Base-by-base conservation (phyloP, 2,329 filamentous ascomycete species). In the Fusarium drepaniforme region DNA sequence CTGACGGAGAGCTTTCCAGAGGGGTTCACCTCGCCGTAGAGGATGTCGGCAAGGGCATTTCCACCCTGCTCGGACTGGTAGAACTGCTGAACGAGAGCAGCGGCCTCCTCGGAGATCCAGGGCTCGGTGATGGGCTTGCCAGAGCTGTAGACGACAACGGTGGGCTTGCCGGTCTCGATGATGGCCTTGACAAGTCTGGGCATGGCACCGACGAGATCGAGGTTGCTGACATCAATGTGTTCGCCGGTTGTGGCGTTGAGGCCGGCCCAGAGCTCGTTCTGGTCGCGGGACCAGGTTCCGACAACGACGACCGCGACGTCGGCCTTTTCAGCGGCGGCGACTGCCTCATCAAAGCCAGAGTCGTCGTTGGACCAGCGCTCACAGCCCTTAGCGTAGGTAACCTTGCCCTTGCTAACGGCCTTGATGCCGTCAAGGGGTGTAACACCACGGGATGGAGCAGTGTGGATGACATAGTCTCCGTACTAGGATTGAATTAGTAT, bases 171-270 rank as follows among this genome's bases (percentile, higher is more conserved):
- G 0, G 92, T 93, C 67, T 90, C 88, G 71, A 93, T 89, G 77
- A 95, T 89, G 25, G 92, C 91, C 76, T 88, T 86, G 59, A 94
- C 90, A 2, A 94, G 89, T 12, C 88, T 87, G 3, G 88, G 88
- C 88, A 93, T 93, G 25, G 93, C 92, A 4, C 93, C 93, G 15
- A 94, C 91, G 12, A 95, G 90, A 67, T 90, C 88, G 21, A 95
- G 87, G 62, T 86, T 86, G 67, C 89, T 84, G 1, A 91, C 86
- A 75, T 95, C 93, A 58, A 95, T 90, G 78, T 94, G 92, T 79
- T 95, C 93, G 61, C 92, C 93, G 0, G 92, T 94, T 1, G 93
- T 95, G 33, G 92, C 92, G 75, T 95, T 95, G 4, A 94, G 81
- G 0, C 91, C 91, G 66, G 84, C 81, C 93, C 92, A 94, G 4